Percentiles rank a stretch among this genome's conserved stretches.
Evolutionary conservation across 2,329 filamentous ascomycete genomes (phyloP).

Genomic region (Ophiocordyceps australis): DNA sequence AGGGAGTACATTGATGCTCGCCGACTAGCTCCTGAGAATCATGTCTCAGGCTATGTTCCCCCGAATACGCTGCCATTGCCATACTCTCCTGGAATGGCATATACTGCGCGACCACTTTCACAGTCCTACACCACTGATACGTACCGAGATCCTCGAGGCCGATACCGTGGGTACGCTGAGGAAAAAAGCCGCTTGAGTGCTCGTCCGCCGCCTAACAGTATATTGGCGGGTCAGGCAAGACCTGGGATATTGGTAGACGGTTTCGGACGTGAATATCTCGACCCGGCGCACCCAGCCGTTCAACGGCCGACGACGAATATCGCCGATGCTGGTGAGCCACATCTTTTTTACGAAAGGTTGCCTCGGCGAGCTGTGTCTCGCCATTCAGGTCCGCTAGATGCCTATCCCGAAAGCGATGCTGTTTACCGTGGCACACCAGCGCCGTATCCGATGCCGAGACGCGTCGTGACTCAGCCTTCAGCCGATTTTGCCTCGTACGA

Average conservation of each 20-base stretch:
- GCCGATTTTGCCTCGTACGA: slow-evolving; percentile 34
- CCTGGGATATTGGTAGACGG: slow-evolving; percentile 65
- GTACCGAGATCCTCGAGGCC: slow-evolving; percentile 20
- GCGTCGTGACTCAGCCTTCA: slow-evolving; percentile 44
- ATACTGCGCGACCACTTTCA: slow-evolving; percentile 19
- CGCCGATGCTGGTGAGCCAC: slow-evolving; percentile 24
- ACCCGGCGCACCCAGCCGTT: slow-evolving; percentile 26
- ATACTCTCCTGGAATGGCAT: slow-evolving; percentile 18
- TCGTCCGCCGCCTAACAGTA: slow-evolving; percentile 29
- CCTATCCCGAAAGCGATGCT: slow-evolving; percentile 28
- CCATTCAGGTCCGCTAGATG: slow-evolving; percentile 23
- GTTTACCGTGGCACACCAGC: slow-evolving; percentile 34
- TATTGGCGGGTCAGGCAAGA: no score
- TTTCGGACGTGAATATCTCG: slow-evolving; percentile 62
- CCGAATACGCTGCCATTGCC: slow-evolving; percentile 16
- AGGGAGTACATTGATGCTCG: slow-evolving; percentile 15
- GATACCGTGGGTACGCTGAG: slow-evolving; percentile 24
- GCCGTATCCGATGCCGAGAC: slow-evolving; percentile 26
- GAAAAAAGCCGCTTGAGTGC: slow-evolving; percentile 27
- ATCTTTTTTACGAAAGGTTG: slow-evolving; percentile 48
- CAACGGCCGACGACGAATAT: slow-evolving; percentile 36
- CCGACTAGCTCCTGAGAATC: slow-evolving; percentile 10
- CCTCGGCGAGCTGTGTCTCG: slow-evolving; percentile 32
- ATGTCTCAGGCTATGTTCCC: slow-evolving; percentile 17
- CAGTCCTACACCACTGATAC: slow-evolving; percentile 21